Evolutionary conservation across 2,329 filamentous ascomycete genomes (phyloP), one percentile per base, ranked within the genome.

Genomic region (Aspergillus awamori): DNA sequence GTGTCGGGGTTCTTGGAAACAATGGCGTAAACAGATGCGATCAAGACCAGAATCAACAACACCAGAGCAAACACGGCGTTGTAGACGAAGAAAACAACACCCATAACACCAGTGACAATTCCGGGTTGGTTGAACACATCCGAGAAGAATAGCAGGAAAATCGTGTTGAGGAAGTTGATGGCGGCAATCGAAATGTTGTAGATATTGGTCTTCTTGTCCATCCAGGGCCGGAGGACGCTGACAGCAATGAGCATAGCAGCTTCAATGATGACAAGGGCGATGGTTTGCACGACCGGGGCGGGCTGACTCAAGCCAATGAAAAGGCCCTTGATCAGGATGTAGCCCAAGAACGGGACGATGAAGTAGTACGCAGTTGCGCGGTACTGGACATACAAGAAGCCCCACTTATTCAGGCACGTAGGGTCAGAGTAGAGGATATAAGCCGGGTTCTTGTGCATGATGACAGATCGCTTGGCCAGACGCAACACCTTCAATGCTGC

Each of bases 351-450:
- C 0, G 92, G 92, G 38, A 96, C 86, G 69, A 97, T 92, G 77
- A 94, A 97, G 82, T 96, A 97, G 84, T 97, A 97, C 41, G 93
- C 92, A 2, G 93, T 94, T 41, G 94, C 94, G 71, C 94, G 91
- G 84, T 96, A 97, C 77, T 97, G 93, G 43, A 98, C 92, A 74
- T 98, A 98, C 66, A 98, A 86, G 82, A 97, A 97, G 22, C 94
- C 94, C 94, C 93, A 97, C 80, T 97, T 96, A 86, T 97, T 97
- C 65, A 98, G 86, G 57, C 91, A 89, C 65, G 92, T 86, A n/a
- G 93, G 93, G 71, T 98, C 93, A 2, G 94, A 97, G 81, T 96
- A 98, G 64, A 98, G 87, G 69, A 97, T 97, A 78, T 97, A 97
- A 28, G 93, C 94, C 26, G 94, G 93, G 80, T 97, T 97, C 80